Percentiles rank a stretch among this genome's conserved stretches.
These are phyloP conservation scores for Lolium perenne DNA, from an alignment of 176 grass and related monocot species.

Conservation along the genomic window DNA sequence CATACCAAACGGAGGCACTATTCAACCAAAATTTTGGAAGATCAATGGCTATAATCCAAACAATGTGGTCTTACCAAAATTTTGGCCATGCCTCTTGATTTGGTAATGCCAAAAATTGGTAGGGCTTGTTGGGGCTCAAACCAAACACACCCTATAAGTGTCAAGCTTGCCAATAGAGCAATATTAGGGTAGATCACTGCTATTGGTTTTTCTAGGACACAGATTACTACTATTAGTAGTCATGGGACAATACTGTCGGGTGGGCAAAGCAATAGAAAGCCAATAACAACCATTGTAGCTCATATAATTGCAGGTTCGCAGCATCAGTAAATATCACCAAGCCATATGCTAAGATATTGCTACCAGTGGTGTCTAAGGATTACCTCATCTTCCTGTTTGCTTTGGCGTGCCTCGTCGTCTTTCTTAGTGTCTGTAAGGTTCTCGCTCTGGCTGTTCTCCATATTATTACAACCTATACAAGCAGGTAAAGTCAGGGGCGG, in stretches of 20 bases:
- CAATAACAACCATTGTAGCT: constrained; percentile 12
- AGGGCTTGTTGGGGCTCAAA: too few relatives aligned
- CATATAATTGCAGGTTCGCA: not conserved
- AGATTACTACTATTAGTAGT: too few relatives aligned
- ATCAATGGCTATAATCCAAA: too few relatives aligned
- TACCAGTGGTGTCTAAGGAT: constrained; percentile 11
- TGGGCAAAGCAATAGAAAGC: not conserved
- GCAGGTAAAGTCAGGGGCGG: not conserved
- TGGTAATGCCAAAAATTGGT: too few relatives aligned
- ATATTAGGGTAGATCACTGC: not conserved
- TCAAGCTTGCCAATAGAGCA: constrained; percentile 8
- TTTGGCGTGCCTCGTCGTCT: constrained; percentile 66
- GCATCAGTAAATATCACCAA: constrained; percentile 1
- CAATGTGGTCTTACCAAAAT: too few relatives aligned
- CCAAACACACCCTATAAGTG: too few relatives aligned
- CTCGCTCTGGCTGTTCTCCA: constrained; percentile 77
- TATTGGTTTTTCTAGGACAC: too few relatives aligned
- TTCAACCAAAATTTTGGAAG: too few relatives aligned
- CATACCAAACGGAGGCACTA: too few relatives aligned
- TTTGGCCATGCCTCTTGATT: too few relatives aligned
- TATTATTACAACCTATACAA: constrained; percentile 44
- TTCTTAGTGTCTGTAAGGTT: constrained; percentile 54
- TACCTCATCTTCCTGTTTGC: constrained; percentile 88
- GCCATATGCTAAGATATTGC: not conserved
- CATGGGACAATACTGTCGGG: not conserved